Evolutionary conservation across 345 rosid genomes (phyloP).

Genomic region (sweet orange (Citrus sinensis)): DVS_A1.0 CM039168.1:20557501-20558000

Average conservation of each 20-base stretch:
- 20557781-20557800: conserved; percentile 53
- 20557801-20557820: conserved; percentile 38
- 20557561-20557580: conserved; percentile 79
- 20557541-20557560: conserved; percentile 42
- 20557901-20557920: conserved; percentile 10
- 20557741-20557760: conserved; percentile 39
- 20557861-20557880: conserved; percentile 52
- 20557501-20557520: background rate
- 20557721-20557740: conserved; percentile 27
- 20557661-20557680: conserved; percentile 20
- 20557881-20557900: conserved; percentile 41
- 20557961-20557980: background rate
- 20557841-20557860: conserved; percentile 42
- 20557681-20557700: conserved; percentile 22
- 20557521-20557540: background rate
- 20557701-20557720: conserved; percentile 15
- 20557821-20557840: conserved; percentile 30
- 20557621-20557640: conserved; percentile 73
- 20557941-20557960: conserved; percentile 34
- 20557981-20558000: background rate
- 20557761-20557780: conserved; percentile 72
- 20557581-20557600: conserved; percentile 83
- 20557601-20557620: conserved; percentile 95
- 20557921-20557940: background rate
- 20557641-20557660: conserved; percentile 40